Evolutionary conservation across 352 stramenopile species (phyloP).

Genomic region (Pilasporangium apinafurcum): DNA sequence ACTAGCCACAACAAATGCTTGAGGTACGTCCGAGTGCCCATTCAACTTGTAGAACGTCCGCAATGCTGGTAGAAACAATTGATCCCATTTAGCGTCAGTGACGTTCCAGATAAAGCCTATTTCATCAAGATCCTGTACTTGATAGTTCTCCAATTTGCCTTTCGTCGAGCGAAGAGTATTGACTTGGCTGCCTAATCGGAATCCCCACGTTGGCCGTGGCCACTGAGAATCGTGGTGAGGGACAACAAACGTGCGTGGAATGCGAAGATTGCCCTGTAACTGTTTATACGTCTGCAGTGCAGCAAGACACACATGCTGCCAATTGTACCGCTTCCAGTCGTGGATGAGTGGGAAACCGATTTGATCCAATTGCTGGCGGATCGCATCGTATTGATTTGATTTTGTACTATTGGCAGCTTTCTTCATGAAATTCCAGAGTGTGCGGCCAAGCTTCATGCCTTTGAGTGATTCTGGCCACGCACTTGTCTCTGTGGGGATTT

Average conservation of each 20-base stretch:
- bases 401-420: neutral
- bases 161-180: constrained; percentile 19
- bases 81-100: constrained; percentile 25
- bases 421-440: constrained; percentile 20
- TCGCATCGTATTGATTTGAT: neutral
- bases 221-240: constrained; percentile 6
- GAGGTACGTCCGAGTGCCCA: constrained; percentile 29
- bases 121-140: constrained; percentile 22
- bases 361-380: constrained; percentile 13
- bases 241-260: constrained; percentile 4
- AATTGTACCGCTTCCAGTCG: constrained; percentile 37
- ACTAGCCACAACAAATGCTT: constrained; percentile 24
- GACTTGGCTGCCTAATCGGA: constrained; percentile 4
- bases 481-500: constrained; percentile 8
- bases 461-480: constrained; percentile 29
- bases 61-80: constrained; percentile 28
- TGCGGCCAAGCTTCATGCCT: constrained; percentile 29
- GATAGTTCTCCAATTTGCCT: constrained; percentile 11
- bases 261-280: constrained; percentile 2
- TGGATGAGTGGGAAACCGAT: constrained; percentile 20
- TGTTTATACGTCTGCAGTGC: constrained; percentile 1
- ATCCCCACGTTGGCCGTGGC: constrained; percentile 3
- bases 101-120: constrained; percentile 38
- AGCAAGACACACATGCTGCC: constrained; percentile 1
- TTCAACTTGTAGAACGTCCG: constrained; percentile 23